A percentile compares a stretch with the other conserved stretches of the same genome.
phyloP scores from a whole-genome alignment of 2,329 filamentous ascomycete species.

The Calonectria ilicicola region DNA sequence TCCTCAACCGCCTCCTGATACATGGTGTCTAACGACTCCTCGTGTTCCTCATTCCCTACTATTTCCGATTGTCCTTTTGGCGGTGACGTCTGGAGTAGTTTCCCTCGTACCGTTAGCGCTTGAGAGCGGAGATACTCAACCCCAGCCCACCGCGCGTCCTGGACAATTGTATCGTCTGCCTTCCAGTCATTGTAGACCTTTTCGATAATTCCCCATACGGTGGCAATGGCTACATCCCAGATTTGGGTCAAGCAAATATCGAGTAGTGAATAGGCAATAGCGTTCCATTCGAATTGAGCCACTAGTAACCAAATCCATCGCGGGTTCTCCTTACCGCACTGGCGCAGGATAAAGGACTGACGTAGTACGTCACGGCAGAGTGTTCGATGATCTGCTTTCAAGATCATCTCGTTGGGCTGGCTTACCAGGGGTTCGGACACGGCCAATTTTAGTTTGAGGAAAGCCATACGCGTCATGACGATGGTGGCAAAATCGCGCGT shows the following conservation, averaged over 20 bases:
- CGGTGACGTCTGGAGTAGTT: background rate
- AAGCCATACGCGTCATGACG: background rate
- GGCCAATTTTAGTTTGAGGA: conserved; percentile 5
- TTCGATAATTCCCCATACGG: conserved; percentile 11
- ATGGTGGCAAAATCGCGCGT: conserved; percentile 13
- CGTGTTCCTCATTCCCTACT: background rate
- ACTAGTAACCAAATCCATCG: conserved; percentile 12
- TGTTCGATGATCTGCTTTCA: background rate
- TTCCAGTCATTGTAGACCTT: conserved; percentile 25
- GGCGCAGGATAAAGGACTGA: conserved; percentile 11
- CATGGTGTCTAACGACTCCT: background rate
- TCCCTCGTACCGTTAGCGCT: background rate
- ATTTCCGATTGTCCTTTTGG: background rate
- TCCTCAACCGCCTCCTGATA: background rate
- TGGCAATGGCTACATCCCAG: background rate
- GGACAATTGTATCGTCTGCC: background rate
- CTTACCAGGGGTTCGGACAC: background rate
- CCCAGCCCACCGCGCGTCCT: conserved; percentile 20
- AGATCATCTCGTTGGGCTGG: background rate
- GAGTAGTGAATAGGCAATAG: conserved; percentile 10
- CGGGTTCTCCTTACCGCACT: conserved; percentile 9
- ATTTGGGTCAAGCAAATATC: background rate
- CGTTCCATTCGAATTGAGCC: conserved; percentile 14
- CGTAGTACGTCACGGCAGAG: conserved; percentile 22
- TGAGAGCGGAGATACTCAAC: conserved; percentile 20